These are phyloP conservation scores for Ustilago cynodontis DNA, from an alignment of 1,284 basidiomycete species.

Conservation along the genomic window DNA sequence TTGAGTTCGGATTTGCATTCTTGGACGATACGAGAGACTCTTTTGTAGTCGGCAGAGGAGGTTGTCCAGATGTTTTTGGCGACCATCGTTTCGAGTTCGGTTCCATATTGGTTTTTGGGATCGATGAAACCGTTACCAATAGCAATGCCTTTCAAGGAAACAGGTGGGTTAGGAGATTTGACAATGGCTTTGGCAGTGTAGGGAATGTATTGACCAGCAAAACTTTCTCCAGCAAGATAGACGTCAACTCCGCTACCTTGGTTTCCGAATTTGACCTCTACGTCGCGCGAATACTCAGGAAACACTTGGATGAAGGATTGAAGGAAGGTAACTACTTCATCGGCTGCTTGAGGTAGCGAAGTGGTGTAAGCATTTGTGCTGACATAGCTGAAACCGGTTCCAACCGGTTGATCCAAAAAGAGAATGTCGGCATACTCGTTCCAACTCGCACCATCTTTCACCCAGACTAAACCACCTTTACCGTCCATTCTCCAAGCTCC, in stretches of 20 bases:
- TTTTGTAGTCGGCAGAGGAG: constrained; percentile 75
- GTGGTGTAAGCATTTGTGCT: constrained; percentile 87
- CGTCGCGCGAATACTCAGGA: constrained; percentile 79
- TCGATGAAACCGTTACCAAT: constrained; percentile 99
- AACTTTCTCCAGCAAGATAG: constrained; percentile 30
- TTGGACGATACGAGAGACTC: constrained; percentile 73
- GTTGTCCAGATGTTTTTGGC: constrained; percentile 82
- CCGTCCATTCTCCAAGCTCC: constrained; percentile 85
- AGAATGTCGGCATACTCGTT: constrained; percentile 98
- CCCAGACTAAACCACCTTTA: constrained; percentile 80
- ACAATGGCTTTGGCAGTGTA: constrained; percentile 82
- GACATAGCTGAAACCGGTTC: constrained; percentile 92
- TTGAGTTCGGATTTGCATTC: constrained; percentile 74
- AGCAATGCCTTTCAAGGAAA: constrained; percentile 80
- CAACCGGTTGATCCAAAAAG: constrained; percentile 96
- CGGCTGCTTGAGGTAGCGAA: constrained; percentile 76
- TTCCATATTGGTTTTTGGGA: constrained; percentile 85
- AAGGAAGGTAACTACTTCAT: constrained; percentile 86
- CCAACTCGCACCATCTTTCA: constrained; percentile 85
- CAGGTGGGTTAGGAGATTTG: constrained; percentile 75
- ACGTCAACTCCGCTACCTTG: constrained; percentile 80
- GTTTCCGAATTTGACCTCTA: constrained; percentile 45
- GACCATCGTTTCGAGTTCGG: constrained; percentile 88
- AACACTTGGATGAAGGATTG: constrained; percentile 89
- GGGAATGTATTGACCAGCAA: constrained; percentile 62